Conservation (phyloP, 1,139 yeast genomes). For the Zygoascus hellenicus region DNA sequence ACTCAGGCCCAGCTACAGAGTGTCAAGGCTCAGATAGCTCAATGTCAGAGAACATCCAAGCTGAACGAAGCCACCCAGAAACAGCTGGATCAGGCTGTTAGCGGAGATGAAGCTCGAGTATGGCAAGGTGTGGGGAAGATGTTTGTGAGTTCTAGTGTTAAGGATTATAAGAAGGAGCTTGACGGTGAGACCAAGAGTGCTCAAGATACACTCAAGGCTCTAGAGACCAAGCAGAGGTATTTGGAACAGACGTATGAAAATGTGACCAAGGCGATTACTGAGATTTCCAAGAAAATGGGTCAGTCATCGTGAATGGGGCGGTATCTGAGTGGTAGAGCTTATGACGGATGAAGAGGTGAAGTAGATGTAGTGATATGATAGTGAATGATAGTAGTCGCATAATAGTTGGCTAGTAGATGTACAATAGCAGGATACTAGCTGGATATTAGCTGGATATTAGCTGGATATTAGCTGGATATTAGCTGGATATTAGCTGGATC, state of each 20-base stretch:
- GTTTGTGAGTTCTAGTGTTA: conserved; percentile 35
- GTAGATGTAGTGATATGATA: conserved; percentile 6
- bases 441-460: too few species aligned
- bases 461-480: too few species aligned
- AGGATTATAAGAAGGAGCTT: conserved; percentile 46
- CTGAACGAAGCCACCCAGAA: conserved; percentile 52
- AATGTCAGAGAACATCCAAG: conserved; percentile 52
- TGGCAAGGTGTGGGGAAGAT: conserved; percentile 88
- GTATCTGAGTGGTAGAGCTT: too few species aligned
- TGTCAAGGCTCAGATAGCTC: conserved; percentile 54
- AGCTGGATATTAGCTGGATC: too few species aligned
- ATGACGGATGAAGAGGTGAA: conserved; percentile 5
- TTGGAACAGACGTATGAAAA: conserved; percentile 73
- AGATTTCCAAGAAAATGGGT: conserved; percentile 19
- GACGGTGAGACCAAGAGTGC: conserved; percentile 48
- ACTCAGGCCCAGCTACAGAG: conserved; percentile 52
- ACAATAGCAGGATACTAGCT: too few species aligned
- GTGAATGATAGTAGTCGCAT: not conserved
- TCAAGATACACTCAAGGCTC: conserved; percentile 53
- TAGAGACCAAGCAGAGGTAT: conserved; percentile 65
- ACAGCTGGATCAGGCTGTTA: conserved; percentile 46
- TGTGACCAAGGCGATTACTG: conserved; percentile 58
- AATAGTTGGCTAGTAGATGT: not conserved
- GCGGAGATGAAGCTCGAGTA: conserved; percentile 41
- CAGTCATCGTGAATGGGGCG: too few species aligned